Evolutionary conservation across 345 rosid genomes (phyloP), one percentile per base, ranked within the genome.

Genomic region (Syzygium jambos): DNA sequence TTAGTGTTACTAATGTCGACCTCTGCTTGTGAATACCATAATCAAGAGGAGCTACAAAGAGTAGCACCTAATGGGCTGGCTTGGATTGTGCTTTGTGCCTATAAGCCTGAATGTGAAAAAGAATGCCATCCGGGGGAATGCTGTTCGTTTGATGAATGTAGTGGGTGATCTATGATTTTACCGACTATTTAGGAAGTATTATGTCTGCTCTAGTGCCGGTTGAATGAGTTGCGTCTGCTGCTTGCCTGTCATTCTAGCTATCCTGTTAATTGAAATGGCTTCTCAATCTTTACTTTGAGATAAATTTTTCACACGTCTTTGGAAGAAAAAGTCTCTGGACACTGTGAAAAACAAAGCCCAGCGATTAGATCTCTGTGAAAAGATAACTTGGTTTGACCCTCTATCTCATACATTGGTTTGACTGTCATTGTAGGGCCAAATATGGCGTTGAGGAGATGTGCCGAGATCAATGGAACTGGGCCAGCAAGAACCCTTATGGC

Each of bases 401-500:
- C 25, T 17, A 13, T 22, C 52, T 86, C 83, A 51, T 25, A 25
- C 61, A 51, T 34, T 65, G 85, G 22, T 52, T 88, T 52, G 49
- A 9, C 56, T 30, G n/a, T 41, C 11, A 41, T 85, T 90, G 89
- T 95, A 98, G 99, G 93, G 95, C 99, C 14, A 95, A 94, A 73
- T 95, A 90, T 41, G 98, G 96, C 25, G 90, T 96, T 7, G 98
- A 94, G 53, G 99, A 98, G 87, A 96, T 98, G 99, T 98, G 99
- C 88, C 92, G 96, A 87, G 99, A 96, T 90, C 95, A 93, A 61
- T 96, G 99, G 99, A 95, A 95, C 89, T 96, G 99, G 98, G 98
- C 99, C 1, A 93, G 96, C 93, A 94, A 98, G 90, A 95, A 98
- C 88, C 99, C 99, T 12, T 94, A 95, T 59, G 99, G 99, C 87